Evolutionary conservation across 192 early-diverging fungal genomes (phyloP), one percentile per base, ranked within the genome.

Genomic region (Rhizoclosmatium sp.): DNA sequence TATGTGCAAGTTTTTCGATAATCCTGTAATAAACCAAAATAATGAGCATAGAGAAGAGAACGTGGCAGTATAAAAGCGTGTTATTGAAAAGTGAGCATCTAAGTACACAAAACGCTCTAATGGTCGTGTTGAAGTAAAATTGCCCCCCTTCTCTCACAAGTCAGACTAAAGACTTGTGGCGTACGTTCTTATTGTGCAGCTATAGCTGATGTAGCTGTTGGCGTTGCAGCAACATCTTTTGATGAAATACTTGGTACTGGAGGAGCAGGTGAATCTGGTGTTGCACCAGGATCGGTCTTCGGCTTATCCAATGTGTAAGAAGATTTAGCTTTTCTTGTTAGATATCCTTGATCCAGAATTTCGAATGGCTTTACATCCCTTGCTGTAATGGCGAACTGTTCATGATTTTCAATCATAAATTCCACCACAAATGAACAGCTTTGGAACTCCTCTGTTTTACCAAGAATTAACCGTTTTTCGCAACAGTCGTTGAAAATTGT

Each of bases 381-480:
- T 3, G 60, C 19, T 2, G 83, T 81, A 58, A 87, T 61, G 12
- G 42, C n/a, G 42, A 87, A 83, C n/a, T 87, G 81, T 3, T 71
- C 51, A 49, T 69, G 62, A 69, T 87, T 75, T 47, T 87, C 83
- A 59, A 87, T 82, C 51, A 87, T 47, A 56, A 82, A 83, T 71
- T 84, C 84, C 61, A 85, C 59, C 5, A 87, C 78, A 46, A 78
- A 83, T n/a, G 81, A 73, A 41, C 83, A 85, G 59, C 80, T 82
- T 56, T 87, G 84, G 65, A 85, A 87, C 48, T 87, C 86, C 73
- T 87, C 86, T 75, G 72, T 62, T 31, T 62, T 41, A 41, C 45
- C 42, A 7, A 65, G 5, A 68, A 16, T 68, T 21, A 47, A 23
- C 1, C 47, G 42, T 47, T 46, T 71, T 78, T 19, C 12, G 40